Conservation (phyloP, 1,284 basidiomycete species). For the Volvariella volvacea region DNA sequence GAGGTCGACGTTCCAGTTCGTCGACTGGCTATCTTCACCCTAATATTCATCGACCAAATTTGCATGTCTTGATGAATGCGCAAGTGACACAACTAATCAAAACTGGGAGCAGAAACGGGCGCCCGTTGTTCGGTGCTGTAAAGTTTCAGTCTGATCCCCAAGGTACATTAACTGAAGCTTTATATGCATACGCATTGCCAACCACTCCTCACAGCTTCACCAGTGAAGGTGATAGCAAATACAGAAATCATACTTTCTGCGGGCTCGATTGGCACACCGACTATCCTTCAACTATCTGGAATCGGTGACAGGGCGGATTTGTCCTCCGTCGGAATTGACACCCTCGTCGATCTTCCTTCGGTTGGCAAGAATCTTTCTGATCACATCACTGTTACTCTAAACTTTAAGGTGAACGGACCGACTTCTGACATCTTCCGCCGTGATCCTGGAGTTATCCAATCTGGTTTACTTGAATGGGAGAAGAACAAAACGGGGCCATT, state of each 20-base stretch:
- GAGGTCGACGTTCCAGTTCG: conserved; percentile 20
- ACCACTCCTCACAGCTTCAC: neutral
- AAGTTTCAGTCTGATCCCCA: neutral
- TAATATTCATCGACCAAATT: conserved; percentile 20
- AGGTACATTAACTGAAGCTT: neutral
- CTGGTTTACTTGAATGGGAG: conserved; percentile 1
- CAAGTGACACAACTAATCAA: conserved; percentile 23
- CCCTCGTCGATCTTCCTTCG: conserved; percentile 13
- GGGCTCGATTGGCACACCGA: conserved; percentile 17
- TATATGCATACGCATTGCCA: too few relatives aligned
- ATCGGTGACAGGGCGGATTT: conserved; percentile 15
- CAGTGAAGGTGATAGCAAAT: conserved; percentile 8
- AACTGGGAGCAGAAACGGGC: neutral
- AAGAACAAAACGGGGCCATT: neutral
- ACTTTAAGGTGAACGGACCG: conserved; percentile 9
- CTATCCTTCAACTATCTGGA: conserved; percentile 17
- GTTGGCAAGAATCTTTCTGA: conserved; percentile 19
- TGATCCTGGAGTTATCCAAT: neutral
- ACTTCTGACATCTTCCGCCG: conserved; percentile 1
- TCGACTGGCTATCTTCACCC: conserved; percentile 26
- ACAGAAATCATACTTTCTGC: conserved; percentile 19
- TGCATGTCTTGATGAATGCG: conserved; percentile 29
- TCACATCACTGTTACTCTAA: conserved; percentile 12
- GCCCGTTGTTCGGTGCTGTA: neutral
- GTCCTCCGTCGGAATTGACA: conserved; percentile 10